phyloP scores from a whole-genome alignment of 176 grass and related monocot genomes.

The Juncus effusus region DNA sequence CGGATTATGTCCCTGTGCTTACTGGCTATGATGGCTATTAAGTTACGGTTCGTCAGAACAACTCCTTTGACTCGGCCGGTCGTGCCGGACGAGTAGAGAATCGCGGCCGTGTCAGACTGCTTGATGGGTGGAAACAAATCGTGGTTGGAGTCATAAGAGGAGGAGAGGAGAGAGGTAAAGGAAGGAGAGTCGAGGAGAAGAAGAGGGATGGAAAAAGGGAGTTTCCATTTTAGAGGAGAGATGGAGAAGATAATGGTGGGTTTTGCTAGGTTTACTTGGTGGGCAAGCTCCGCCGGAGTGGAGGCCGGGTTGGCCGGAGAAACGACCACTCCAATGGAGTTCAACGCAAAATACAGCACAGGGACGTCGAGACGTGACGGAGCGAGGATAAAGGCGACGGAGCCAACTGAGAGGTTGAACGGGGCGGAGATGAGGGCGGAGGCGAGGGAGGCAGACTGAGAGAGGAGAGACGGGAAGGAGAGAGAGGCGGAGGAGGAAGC shows the following conservation, averaged over 20 bases:
- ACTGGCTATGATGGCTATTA: constrained; percentile 9
- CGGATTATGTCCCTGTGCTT: background rate
- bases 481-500: constrained; percentile 17
- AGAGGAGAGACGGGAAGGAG: constrained; percentile 25
- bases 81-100: constrained; percentile 40
- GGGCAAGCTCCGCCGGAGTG: constrained; percentile 3
- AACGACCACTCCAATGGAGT: constrained; percentile 22
- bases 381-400: constrained; percentile 25
- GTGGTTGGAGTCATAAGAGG: background rate
- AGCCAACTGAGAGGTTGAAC: constrained; percentile 13
- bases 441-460: constrained; percentile 6
- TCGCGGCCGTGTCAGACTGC: constrained; percentile 31
- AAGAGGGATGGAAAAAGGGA: constrained; percentile 3
- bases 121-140: background rate
- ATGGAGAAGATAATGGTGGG: constrained; percentile 23
- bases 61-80: constrained; percentile 33
- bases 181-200: constrained; percentile 38
- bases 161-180: constrained; percentile 23
- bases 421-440: constrained; percentile 10
- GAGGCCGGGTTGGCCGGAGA: constrained; percentile 19
- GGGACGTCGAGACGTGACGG: constrained; percentile 15
- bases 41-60: constrained; percentile 28
- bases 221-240: background rate
- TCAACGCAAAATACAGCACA: constrained; percentile 14
- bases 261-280: constrained; percentile 5